These are phyloP conservation scores for Solanum hybrid DNA, from an alignment of 305 asterid genomes.

Conservation along the genomic window DNA sequence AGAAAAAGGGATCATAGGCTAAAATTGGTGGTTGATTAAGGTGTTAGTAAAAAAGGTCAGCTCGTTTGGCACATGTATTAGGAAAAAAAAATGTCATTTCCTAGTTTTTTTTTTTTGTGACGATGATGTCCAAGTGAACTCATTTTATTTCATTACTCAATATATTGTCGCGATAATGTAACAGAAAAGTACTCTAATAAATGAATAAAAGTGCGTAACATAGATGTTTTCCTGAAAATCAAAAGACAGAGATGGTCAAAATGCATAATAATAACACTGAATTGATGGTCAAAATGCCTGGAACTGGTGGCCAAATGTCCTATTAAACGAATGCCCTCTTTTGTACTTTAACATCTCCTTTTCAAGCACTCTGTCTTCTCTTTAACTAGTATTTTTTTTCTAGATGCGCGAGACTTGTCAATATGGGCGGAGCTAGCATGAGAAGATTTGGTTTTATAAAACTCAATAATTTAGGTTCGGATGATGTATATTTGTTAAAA, in stretches of 20 bases:
- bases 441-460: background rate
- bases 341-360: background rate
- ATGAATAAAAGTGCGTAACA: background rate
- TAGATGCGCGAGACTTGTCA: background rate
- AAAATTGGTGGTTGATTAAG: background rate
- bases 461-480: background rate
- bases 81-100: background rate
- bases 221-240: background rate
- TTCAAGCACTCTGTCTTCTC: background rate
- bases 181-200: background rate
- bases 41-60: conserved; percentile 12
- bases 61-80: conserved; percentile 26
- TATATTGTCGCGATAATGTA: background rate
- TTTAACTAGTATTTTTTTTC: background rate
- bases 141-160: background rate
- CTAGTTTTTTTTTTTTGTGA: background rate
- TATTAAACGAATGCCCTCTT: background rate
- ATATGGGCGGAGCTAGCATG: background rate
- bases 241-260: background rate
- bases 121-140: background rate
- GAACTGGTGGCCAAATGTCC: background rate
- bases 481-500: background rate
- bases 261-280: background rate
- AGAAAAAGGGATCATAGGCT: background rate
- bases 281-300: background rate